These are phyloP conservation scores for Cordyceps javanica DNA, from an alignment of 2,329 filamentous ascomycete genomes.

Conservation along the genomic window DNA sequence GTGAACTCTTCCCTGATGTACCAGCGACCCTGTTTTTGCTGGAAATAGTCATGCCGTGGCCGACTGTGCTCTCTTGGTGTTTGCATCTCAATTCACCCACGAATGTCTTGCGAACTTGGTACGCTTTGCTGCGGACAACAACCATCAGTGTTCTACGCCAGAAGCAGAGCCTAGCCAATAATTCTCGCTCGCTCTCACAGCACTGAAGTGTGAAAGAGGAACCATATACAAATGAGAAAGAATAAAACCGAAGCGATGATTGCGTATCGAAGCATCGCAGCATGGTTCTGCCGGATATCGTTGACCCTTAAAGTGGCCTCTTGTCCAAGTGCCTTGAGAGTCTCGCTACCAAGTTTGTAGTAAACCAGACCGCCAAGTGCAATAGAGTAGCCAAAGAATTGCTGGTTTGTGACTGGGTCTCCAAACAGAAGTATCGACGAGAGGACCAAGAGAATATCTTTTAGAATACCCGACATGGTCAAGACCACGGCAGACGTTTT, in stretches of 20 bases:
- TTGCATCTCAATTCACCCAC: too few relatives aligned
- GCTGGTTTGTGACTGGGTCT: slow-evolving; percentile 65
- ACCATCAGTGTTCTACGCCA: too few relatives aligned
- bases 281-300: background rate
- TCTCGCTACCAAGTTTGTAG: slow-evolving; percentile 65
- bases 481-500: slow-evolving; percentile 80
- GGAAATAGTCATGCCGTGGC: too few relatives aligned
- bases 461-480: slow-evolving; percentile 80
- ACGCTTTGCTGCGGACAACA: too few relatives aligned
- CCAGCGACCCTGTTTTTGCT: too few relatives aligned
- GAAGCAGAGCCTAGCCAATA: too few relatives aligned
- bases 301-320: background rate
- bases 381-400: slow-evolving; percentile 80
- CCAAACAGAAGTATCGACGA: slow-evolving; percentile 79
- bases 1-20: too few relatives aligned
- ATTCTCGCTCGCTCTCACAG: too few relatives aligned
- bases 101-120: too few relatives aligned
- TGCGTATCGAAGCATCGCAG: background rate
- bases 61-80: too few relatives aligned
- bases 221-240: background rate
- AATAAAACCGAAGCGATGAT: background rate
- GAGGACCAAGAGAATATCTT: slow-evolving; percentile 76
- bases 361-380: slow-evolving; percentile 70
- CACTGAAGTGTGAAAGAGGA: background rate
- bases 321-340: background rate